A percentile compares a stretch with the other conserved stretches of the same genome.
Evolutionary conservation across 2,329 filamentous ascomycete genomes (phyloP).

Genomic region (Stachybotrys chlorohalonatus): DNA sequence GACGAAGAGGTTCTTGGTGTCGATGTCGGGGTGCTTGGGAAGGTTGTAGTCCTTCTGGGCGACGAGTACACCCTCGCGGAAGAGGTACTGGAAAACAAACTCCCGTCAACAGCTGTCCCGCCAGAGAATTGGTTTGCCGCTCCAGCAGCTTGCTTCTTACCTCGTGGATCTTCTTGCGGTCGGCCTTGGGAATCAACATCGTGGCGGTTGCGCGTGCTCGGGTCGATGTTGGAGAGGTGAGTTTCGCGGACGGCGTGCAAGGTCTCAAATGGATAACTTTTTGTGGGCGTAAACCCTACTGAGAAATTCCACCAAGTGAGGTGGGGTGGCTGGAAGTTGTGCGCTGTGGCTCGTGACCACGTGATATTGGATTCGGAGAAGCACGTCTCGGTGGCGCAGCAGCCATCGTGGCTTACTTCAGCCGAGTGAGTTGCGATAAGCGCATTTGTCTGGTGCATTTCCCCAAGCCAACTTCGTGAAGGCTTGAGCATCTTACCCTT

Average conservation of each 20-base stretch:
- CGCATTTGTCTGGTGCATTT: too few relatives aligned
- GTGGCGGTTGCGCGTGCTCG: slow-evolving; percentile 44
- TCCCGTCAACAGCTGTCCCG: slow-evolving; percentile 2
- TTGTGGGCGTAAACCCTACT: slow-evolving; percentile 36
- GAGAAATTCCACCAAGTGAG: slow-evolving; percentile 23
- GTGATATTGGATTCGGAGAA: neutral
- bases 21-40: slow-evolving; percentile 94
- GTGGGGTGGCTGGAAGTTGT: slow-evolving; percentile 16
- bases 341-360: neutral
- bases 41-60: slow-evolving; percentile 99
- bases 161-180: slow-evolving; percentile 99
- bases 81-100: slow-evolving; percentile 65
- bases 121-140: neutral
- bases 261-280: slow-evolving; percentile 33
- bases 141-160: slow-evolving; percentile 19
- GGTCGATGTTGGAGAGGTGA: slow-evolving; percentile 42
- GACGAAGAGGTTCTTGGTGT: slow-evolving; percentile 99
- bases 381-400: neutral
- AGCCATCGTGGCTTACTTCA: neutral
- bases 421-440: too few relatives aligned
- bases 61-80: slow-evolving; percentile 87
- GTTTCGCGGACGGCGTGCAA: slow-evolving; percentile 25
- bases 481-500: too few relatives aligned
- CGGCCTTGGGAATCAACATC: slow-evolving; percentile 99
- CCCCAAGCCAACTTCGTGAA: too few relatives aligned